Conservation (phyloP, 2,329 filamentous ascomycete genomes). For the Davidsoniella eucalypti region DNA sequence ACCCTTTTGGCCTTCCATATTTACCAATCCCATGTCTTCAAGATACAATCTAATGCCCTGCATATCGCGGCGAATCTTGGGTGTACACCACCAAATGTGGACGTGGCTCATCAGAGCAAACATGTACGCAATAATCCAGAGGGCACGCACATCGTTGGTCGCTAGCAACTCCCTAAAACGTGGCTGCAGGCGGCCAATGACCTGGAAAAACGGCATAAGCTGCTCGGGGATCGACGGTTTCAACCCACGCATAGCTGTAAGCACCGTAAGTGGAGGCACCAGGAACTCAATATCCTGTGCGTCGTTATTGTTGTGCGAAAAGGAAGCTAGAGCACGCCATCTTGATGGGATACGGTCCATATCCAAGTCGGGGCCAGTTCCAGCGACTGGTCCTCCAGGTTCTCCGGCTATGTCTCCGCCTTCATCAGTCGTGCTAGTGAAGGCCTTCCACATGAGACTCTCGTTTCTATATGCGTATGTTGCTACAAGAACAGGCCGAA, state of each 20-base stretch:
- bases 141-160: conserved; percentile 14
- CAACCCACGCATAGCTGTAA: conserved; percentile 7
- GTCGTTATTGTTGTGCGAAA: conserved; percentile 7
- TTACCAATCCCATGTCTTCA: conserved; percentile 8
- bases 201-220: conserved; percentile 15
- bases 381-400: conserved; percentile 11
- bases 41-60: conserved; percentile 14
- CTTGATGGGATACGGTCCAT: conserved; percentile 13
- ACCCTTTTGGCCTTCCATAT: conserved; percentile 13
- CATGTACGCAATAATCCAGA: conserved; percentile 17
- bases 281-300: conserved; percentile 12
- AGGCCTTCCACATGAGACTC: conserved; percentile 13
- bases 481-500: conserved; percentile 15
- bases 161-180: conserved; percentile 15
- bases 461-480: conserved; percentile 14
- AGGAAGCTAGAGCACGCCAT: conserved; percentile 13
- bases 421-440: conserved; percentile 11
- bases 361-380: conserved; percentile 10
- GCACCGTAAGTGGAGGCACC: conserved; percentile 12
- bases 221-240: conserved; percentile 9
- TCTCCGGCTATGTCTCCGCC: conserved; percentile 13
- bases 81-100: conserved; percentile 16
- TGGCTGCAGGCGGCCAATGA: conserved; percentile 15
- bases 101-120: conserved; percentile 16
- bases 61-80: conserved; percentile 14